Base-by-base conservation (phyloP, 78 protist genomes). In the Andalucia godoyi region DNA sequence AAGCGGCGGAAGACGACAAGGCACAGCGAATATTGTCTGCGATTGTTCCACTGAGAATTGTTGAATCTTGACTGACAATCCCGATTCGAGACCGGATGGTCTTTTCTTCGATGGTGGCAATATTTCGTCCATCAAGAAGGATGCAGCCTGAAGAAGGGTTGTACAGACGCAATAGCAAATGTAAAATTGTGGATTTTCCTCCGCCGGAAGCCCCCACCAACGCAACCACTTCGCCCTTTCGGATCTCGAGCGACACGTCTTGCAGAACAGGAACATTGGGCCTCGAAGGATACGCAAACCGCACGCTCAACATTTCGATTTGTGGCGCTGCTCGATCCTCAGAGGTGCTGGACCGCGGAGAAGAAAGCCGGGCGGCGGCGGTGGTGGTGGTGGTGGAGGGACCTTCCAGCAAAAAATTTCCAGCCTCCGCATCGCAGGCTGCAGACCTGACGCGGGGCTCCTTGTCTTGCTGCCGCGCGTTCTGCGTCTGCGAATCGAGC, bases 11-110 rank as follows among this genome's bases (percentile, higher is more conserved):
- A n/a, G n/a, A n/a, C n/a, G n/a, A n/a, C n/a, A n/a, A n/a, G n/a
- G n/a, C 95, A 42, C 77, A 83, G 38, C 54, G 27, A 23, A 96
- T 79, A 69, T 96, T 96, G 46, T 88, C 87, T 2, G 59, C 66
- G 32, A 96, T 78, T 0, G 90, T 60, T 12, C 58, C 76, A 25
- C 61, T 60, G 65, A 96, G 94, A 7, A 93, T 63, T 25, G 47
- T 46, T 15, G 95, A 94, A 66, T 83, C 90, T 73, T 92, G 99
- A 27, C 29, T 10, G 9, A 86, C 94, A 12, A 81, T 27, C 50
- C 74, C 91, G 45, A 89, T 0, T 13, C 58, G 47, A 6, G 5
- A 0, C 25, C 72, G 78, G 27, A 72, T 40, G 42, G 45, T 23
- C n/a, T 12, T 3, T 5, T 50, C 39, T 18, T 66, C 42, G 30